Evolutionary conservation across 495 filamentous ascomycete species (phyloP), one percentile per base, ranked within the genome.

Genomic region (Beverwykella pulmonaria): DNA sequence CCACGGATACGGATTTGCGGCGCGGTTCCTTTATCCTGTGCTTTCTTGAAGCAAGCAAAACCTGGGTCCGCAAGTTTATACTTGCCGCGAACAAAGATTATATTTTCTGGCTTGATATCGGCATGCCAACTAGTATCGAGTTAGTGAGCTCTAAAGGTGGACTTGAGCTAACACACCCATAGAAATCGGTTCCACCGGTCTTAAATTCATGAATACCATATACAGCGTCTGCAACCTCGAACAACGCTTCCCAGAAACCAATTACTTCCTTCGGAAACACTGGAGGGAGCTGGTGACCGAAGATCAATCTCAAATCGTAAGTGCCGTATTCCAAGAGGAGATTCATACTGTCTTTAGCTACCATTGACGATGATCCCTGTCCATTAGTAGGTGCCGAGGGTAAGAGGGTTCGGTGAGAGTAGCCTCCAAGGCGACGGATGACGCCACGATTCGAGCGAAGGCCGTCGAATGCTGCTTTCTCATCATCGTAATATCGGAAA

Each of bases 31-130:
- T 67, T 30, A 10, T 63, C 53, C 50, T 53, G 25, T 55, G 36
- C 54, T 36, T 64, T 65, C 36, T 73, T 59, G 56, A 81, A 80
- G 44, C 65, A 72, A 9, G 78, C 77, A 58, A 79, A 77, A 14
- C 78, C 78, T 25, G 73, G 75, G 34, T 81, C 78, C 7, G 76
- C 75, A 6, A 81, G 75, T 48, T 80, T 80, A 67, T 78, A 81
- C 29, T 74, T 66, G 1, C 70, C 75, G 22, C 74, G 46, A 1
- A 79, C 71, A 25, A 56, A 50, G 1, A 81, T 67, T 15, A 81
- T 80, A 46, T 80, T 81, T 53, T 75, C 75, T 20, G 78, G 78
- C 49, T 80, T 80, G 27, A 79, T 71, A 32, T 80, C 77, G 20
- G 68, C 65, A 67, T 80, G 78, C 74, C 75, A 80, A 4, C 77